These are phyloP conservation scores for Mucor velutinosus DNA, from an alignment of 371 early-diverging fungal species.

Conservation along the genomic window DNA sequence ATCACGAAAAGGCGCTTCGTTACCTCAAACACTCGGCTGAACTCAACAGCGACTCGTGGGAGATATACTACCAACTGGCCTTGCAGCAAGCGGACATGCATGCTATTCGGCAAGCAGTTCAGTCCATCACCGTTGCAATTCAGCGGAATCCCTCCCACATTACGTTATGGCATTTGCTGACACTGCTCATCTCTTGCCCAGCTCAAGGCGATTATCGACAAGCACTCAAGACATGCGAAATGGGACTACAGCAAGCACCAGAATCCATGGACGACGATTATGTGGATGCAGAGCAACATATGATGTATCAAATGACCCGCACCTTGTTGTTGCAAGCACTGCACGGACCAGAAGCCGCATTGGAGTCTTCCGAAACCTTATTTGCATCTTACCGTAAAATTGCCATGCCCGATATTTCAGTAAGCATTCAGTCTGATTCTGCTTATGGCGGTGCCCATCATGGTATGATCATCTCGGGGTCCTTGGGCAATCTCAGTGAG, in stretches of 20 bases:
- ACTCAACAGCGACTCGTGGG: constrained; percentile 50
- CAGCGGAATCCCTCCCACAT: constrained; percentile 62
- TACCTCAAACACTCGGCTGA: constrained; percentile 61
- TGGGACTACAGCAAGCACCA: constrained; percentile 62
- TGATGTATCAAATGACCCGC: constrained; percentile 64
- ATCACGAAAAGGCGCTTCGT: constrained; percentile 67
- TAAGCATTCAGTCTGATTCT: constrained; percentile 1
- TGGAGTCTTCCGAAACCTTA: constrained; percentile 57
- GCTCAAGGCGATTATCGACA: constrained; percentile 38
- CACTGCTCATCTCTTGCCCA: constrained; percentile 72
- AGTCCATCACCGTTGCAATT: constrained; percentile 63
- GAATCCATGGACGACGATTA: constrained; percentile 2
- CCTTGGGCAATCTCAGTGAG: constrained; percentile 35
- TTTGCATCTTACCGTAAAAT: constrained; percentile 67
- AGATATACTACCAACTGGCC: constrained; percentile 77
- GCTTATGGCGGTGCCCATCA: constrained; percentile 13
- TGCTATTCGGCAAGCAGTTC: constrained; percentile 72
- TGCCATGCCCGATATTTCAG: constrained; percentile 29
- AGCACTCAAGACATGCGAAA: constrained; percentile 76
- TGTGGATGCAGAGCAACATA: constrained; percentile 58
- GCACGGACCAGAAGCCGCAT: constrained; percentile 55
- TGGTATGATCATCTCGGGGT: constrained; percentile 33
- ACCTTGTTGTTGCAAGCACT: constrained; percentile 52
- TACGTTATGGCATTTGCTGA: constrained; percentile 87
- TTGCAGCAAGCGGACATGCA: constrained; percentile 83